Conservation (phyloP, 2,329 filamentous ascomycete species). For the Nemania sp. region DNA sequence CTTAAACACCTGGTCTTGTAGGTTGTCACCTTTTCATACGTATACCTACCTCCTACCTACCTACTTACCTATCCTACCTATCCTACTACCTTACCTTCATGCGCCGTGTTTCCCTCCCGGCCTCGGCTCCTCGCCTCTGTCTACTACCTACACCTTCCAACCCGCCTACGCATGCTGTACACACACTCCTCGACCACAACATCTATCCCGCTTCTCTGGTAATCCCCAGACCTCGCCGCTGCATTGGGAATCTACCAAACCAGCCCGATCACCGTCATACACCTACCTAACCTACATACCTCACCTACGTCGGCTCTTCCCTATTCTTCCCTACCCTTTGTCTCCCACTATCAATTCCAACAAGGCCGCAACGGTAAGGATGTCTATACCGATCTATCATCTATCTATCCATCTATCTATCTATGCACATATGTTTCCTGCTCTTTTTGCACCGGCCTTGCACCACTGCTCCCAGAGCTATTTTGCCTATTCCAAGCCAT, state of each 20-base stretch:
- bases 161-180: not conserved
- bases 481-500: slow-evolving; percentile 43
- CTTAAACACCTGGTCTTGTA: slow-evolving; percentile 22
- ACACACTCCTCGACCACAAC: slow-evolving; percentile 16
- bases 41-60: too few species aligned
- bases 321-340: slow-evolving; percentile 21
- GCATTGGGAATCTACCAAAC: slow-evolving; percentile 6
- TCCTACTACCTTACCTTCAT: too few species aligned
- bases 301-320: not conserved
- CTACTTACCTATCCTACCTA: too few species aligned
- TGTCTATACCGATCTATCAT: slow-evolving; percentile 13
- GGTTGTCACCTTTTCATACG: slow-evolving; percentile 6
- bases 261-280: slow-evolving; percentile 3
- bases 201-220: not conserved
- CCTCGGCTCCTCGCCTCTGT: slow-evolving; percentile 22
- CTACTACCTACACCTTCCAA: slow-evolving; percentile 8
- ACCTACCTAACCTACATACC: not conserved
- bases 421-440: slow-evolving; percentile 18
- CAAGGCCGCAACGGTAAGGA: slow-evolving; percentile 25
- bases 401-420: not conserved
- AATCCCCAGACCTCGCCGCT: slow-evolving; percentile 17
- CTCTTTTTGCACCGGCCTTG: slow-evolving; percentile 31
- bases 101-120: slow-evolving; percentile 17
- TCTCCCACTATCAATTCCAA: slow-evolving; percentile 22
- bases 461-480: slow-evolving; percentile 20